Conservation (phyloP, 2,329 filamentous ascomycete genomes). For the Alternaria hordeiaustralica region DNA sequence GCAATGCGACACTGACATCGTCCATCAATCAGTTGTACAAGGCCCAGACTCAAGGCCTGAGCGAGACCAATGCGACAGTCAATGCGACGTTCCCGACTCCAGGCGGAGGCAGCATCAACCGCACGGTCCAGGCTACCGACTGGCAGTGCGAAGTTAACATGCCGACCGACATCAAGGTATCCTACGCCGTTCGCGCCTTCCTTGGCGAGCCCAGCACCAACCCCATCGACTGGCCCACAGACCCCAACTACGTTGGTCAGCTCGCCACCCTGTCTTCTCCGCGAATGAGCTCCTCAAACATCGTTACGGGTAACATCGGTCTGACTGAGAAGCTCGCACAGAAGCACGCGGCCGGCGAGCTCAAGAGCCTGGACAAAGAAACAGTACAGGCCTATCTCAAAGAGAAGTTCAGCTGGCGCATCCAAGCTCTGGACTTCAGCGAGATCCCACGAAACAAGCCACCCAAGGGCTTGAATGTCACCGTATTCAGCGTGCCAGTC, state of each 20-base stretch:
- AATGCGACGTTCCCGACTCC: conserved; percentile 18
- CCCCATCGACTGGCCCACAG: conserved; percentile 43
- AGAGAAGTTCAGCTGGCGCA: conserved; percentile 40
- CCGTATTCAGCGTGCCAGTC: conserved; percentile 33
- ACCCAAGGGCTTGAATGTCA: conserved; percentile 39
- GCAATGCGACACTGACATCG: conserved; percentile 35
- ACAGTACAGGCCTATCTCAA: conserved; percentile 35
- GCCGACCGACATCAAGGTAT: conserved; percentile 41
- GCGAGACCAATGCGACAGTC: conserved; percentile 26
- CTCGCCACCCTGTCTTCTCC: conserved; percentile 49
- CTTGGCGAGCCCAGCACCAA: conserved; percentile 33
- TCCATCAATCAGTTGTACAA: conserved; percentile 39
- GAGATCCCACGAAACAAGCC: conserved; percentile 38
- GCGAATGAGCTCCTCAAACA: conserved; percentile 44
- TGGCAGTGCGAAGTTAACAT: conserved; percentile 42
- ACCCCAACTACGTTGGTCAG: conserved; percentile 52
- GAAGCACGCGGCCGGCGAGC: conserved; percentile 31
- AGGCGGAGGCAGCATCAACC: conserved; percentile 4
- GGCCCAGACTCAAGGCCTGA: conserved; percentile 31
- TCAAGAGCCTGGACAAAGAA: conserved; percentile 30
- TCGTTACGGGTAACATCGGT: conserved; percentile 50
- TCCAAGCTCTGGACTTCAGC: conserved; percentile 37
- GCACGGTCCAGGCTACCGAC: conserved; percentile 29
- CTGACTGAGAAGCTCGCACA: conserved; percentile 46
- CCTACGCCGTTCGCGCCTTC: conserved; percentile 43